These are phyloP conservation scores for Prunus yedoensis DNA, from an alignment of 331 rosid species.

Conservation along the genomic window DNA sequence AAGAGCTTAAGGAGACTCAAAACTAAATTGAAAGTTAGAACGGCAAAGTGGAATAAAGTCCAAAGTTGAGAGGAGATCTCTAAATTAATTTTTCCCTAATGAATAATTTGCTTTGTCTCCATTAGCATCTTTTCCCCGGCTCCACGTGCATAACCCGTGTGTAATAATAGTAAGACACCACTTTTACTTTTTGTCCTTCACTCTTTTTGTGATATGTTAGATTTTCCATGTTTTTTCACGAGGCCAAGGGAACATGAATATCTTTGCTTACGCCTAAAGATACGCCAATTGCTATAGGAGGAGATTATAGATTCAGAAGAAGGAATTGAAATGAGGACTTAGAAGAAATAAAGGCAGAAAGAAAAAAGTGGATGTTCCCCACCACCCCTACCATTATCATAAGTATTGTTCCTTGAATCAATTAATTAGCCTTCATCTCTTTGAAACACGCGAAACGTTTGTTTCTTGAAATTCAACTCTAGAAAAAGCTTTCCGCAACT, in stretches of 20 bases:
- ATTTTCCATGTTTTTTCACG: conserved; percentile 20
- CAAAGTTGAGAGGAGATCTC: no score
- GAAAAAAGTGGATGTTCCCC: conserved; percentile 48
- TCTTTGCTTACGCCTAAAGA: conserved; percentile 46
- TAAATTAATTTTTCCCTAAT: no score
- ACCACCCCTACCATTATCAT: conserved; percentile 45
- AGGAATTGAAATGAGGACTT: not conserved
- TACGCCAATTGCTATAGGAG: conserved; percentile 15
- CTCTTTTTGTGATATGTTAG: not conserved
- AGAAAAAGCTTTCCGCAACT: no score
- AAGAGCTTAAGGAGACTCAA: no score
- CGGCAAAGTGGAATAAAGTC: no score
- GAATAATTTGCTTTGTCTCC: no score
- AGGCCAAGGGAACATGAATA: conserved; percentile 23
- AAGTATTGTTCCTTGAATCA: not conserved
- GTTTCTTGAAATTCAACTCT: no score
- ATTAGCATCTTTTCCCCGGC: no score
- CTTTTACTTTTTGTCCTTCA: not conserved
- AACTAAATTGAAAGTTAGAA: no score
- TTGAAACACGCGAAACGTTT: not conserved
- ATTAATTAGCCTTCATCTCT: not conserved
- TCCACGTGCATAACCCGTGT: conserved; percentile 18
- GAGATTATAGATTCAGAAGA: not conserved
- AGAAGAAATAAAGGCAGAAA: conserved; percentile 10
- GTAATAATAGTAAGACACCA: not conserved